Percentiles rank a stretch among this genome's conserved stretches.
Evolutionary conservation across 2,329 filamentous ascomycete genomes (phyloP).

Genomic region (Acephala macrosclerotiorum): DNA sequence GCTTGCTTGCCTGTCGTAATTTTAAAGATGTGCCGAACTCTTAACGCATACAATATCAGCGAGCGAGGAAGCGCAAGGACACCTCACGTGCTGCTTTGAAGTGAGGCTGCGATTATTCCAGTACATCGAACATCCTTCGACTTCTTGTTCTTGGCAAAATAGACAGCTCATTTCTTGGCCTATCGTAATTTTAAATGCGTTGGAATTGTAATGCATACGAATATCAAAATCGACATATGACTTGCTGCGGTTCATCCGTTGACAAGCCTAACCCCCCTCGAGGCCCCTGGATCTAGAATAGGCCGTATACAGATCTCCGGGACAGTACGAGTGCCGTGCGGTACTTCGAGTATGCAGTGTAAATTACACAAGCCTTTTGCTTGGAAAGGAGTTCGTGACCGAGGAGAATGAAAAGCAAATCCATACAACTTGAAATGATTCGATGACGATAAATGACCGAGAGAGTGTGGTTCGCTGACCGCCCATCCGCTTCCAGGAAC

Average conservation of each 20-base stretch:
- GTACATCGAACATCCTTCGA: slow-evolving; percentile 1
- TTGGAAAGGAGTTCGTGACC: not conserved
- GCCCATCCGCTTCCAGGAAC: not conserved
- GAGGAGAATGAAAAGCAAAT: not conserved
- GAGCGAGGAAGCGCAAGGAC: too few species aligned
- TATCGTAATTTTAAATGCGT: slow-evolving; percentile 1
- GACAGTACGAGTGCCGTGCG: slow-evolving; percentile 3
- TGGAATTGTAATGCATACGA: not conserved
- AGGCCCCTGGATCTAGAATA: not conserved
- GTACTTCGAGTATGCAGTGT: not conserved
- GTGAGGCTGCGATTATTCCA: not conserved
- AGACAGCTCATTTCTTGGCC: not conserved
- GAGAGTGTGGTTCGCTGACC: not conserved
- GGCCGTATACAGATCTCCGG: not conserved
- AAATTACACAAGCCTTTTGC: not conserved
- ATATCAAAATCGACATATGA: slow-evolving; percentile 2
- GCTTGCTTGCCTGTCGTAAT: too few species aligned
- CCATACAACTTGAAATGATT: not conserved
- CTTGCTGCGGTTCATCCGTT: not conserved
- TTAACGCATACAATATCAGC: not conserved
- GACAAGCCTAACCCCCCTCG: not conserved
- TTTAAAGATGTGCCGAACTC: too few species aligned
- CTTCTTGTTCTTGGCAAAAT: not conserved
- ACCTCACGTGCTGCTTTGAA: not conserved
- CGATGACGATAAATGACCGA: not conserved